Base-by-base conservation (phyloP, 257 asterid species). In the Jacaranda copaia region DNA sequence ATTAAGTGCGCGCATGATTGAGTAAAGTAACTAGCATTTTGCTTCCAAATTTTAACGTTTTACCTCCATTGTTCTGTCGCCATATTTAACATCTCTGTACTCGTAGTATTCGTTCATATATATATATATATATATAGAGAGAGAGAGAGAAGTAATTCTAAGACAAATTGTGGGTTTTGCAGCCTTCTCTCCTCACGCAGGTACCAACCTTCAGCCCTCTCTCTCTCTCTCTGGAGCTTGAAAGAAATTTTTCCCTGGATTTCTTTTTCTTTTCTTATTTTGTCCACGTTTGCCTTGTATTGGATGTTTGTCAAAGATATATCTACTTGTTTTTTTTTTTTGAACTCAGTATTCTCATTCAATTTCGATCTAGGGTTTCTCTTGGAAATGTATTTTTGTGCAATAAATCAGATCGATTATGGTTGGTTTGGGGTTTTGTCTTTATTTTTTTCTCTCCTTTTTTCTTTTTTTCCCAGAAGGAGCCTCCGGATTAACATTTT, bases 401-500 rank as follows among this genome's bases (percentile, higher is more conserved):
- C 52, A 38, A 13, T 59, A 43, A 72, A 12, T 57, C 68, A 72
- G 80, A 76, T 53, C 46, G 4, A 19, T 55, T 36, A 36, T 40
- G 32, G 73, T 20, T 40, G 7, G 13, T 55, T 3, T 52, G 32
- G 62, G 1, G 1, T 5, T 12, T 4, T 11, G 16, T 52, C 10
- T 65, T 57, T 8, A 8, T 14, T 42, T 4, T 8, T 46, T 20
- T 3, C 3, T 60, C 19, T 52, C 18, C 7, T 15, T 52, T 20
- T 52, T 15, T 52, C 18, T 12, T 15, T 16, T 52, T n/a, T 2
- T 8, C 32, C 36, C 4, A 25, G 19, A 11, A 20, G 52, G 18
- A 48, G 53, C 15, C 3, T n/a, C 2, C 32, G 35, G 66, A 84
- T 73, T 72, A 81, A 73, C 74, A 65, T 43, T 65, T 25, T 78